A percentile compares a stretch with the other conserved stretches of the same genome.
Conservation (phyloP, 345 rosid species). For the Citrus australasica region DNA sequence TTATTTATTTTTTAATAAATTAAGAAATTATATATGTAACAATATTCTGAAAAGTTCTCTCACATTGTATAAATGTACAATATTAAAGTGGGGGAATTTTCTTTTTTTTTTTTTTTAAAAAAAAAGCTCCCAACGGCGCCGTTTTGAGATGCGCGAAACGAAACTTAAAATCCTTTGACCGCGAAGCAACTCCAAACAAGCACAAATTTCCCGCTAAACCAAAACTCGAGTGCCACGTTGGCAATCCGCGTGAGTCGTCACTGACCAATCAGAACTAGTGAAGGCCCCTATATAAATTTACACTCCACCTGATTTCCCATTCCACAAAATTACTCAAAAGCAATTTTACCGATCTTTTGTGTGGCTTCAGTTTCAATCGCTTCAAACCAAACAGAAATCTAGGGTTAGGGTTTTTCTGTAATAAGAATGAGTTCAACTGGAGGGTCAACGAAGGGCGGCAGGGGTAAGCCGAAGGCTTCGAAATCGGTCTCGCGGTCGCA, state of each 20-base stretch:
- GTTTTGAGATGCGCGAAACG: neutral
- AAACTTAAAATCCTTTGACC: neutral
- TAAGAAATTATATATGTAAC: too few relatives aligned
- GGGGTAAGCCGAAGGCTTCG: constrained; percentile 65
- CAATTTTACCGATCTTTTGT: neutral
- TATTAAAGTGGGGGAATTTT: too few relatives aligned
- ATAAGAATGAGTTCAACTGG: constrained; percentile 50
- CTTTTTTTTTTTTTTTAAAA: too few relatives aligned
- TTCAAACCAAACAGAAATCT: neutral
- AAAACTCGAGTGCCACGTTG: constrained; percentile 32
- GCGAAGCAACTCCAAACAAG: neutral
- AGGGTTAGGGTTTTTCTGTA: constrained; percentile 12
- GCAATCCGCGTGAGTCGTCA: constrained; percentile 30
- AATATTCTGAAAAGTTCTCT: too few relatives aligned
- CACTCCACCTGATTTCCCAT: rapidly evolving
- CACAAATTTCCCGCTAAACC: constrained; percentile 27
- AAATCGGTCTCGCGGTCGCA: constrained; percentile 65
- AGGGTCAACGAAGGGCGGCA: constrained; percentile 57
- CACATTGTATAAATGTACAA: too few relatives aligned
- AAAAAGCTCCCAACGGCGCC: neutral
- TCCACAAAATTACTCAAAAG: neutral
- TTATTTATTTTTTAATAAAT: too few relatives aligned
- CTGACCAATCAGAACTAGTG: constrained; percentile 27
- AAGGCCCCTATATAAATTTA: constrained; percentile 21
- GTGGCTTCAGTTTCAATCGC: neutral